These are phyloP conservation scores for Fagus crenata DNA, from an alignment of 306 rosid genomes.

Conservation along the genomic window DNA sequence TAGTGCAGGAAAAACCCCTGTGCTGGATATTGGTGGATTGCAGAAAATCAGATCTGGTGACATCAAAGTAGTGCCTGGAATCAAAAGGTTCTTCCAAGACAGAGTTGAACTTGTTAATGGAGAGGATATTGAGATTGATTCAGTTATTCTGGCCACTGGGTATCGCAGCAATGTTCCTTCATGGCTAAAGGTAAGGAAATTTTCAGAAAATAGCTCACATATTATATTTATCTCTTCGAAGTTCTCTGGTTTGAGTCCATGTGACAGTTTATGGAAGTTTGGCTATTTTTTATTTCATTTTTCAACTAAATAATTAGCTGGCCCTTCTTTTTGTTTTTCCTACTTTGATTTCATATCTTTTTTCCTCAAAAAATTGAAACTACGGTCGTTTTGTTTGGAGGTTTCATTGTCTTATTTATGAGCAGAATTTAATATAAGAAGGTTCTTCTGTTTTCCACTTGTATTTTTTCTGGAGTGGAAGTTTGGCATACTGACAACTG, in stretches of 20 bases:
- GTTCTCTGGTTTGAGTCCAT: constrained; percentile 31
- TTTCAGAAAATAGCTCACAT: neutral
- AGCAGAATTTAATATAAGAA: neutral
- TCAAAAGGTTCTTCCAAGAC: constrained; percentile 59
- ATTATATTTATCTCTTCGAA: neutral
- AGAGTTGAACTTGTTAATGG: constrained; percentile 77
- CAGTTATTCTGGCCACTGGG: constrained; percentile 90
- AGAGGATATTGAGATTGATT: constrained; percentile 57
- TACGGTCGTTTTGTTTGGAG: constrained; percentile 26
- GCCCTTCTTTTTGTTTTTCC: neutral
- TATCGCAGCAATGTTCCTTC: constrained; percentile 95
- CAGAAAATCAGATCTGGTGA: constrained; percentile 69
- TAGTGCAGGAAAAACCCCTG: constrained; percentile 81
- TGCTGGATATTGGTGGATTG: constrained; percentile 77
- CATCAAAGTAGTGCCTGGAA: constrained; percentile 83
- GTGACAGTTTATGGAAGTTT: constrained; percentile 48
- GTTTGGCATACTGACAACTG: neutral
- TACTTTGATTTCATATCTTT: no score
- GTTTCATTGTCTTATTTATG: constrained; percentile 8
- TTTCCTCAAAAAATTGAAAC: neutral
- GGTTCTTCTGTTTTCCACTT: constrained; percentile 4
- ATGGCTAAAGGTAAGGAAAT: constrained; percentile 77
- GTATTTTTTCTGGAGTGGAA: neutral
- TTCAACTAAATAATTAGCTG: constrained; percentile 26
- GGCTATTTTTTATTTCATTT: neutral